Base-by-base conservation (phyloP, 192 early-diverging fungal species). In the Coemansia guatemalensis region DNA sequence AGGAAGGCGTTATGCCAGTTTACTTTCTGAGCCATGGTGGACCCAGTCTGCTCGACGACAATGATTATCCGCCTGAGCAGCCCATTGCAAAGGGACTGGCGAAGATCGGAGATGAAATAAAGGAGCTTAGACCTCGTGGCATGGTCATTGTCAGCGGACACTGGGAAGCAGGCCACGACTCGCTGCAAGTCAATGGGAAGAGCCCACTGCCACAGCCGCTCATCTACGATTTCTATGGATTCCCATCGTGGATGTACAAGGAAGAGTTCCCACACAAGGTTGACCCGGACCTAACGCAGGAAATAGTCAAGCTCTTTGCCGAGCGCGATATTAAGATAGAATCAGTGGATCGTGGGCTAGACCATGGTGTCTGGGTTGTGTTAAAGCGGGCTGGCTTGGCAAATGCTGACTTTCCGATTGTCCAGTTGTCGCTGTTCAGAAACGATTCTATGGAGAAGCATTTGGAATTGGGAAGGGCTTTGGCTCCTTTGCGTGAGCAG, bases 281-380 rank as follows among this genome's bases (percentile, higher is more conserved):
- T 0, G 80, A 75, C 22, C 87, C 88, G 3, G 48, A 73, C 17
- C 48, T 90, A 4, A 79, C 89, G 0, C 60, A 57, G 11, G 59
- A 77, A 24, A 78, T 89, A 2, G 74, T 83, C 24, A 69, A 84
- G 17, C 49, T 87, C 23, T 56, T 90, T n/a, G 53, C 64, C 0
- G 49, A 83, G 56, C 76, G 75, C 58, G 32, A 56, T 4, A 78
- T 88, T 14, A 30, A 74, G 0, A 82, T 83, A 18, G 68, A 77
- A 4, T 53, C 60, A 8, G 74, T 82, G 3, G 74, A 84, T 29
- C 78, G 87, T 14, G 89, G 89, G 3, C 75, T 86, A 22, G 89
- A 90, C 52, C 89, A 90, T 56, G 89, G 89, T 22, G 83, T 84
- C 2, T 90, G 89, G 89, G 86, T 89, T 0, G 87, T 85, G 4